Evolutionary conservation across 495 filamentous ascomycete species (phyloP), one percentile per base, ranked within the genome.

Genomic region (Tricharina praecox): DNA sequence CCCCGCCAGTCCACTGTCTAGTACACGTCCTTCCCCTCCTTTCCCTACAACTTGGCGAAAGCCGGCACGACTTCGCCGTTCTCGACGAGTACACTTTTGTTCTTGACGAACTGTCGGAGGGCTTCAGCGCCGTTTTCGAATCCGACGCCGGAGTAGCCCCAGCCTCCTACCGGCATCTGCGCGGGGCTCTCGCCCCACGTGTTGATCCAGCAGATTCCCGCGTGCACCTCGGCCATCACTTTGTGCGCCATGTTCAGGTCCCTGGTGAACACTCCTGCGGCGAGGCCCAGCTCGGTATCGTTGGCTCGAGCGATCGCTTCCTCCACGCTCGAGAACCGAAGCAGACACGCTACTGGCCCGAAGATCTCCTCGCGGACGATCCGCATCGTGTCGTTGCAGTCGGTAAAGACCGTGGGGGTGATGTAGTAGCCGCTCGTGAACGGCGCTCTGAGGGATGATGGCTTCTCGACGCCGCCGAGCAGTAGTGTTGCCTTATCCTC

Each of bases 251-350:
- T 64, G 47, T 80, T 77, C 50, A 92, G 58, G 53, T 93, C 73
- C 61, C 75, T 75, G 2, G 85, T 92, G 63, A 95, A 95, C 38
- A 96, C 78, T n/a, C 84, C 82, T 2, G 83, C 77, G 3, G 76
- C 76, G 4, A 93, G 77, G 20, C 87, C 87, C 33, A 92, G 75
- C 50, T 79, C 73, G 24, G 86, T 92, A 52, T 79, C 67, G 64
- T 94, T 96, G 13, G 88, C 86, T 35, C 88, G 71, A 39, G 61
- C 54, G 43, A 94, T 65, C 5, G 79, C 83, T 64, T 87, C 80
- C 48, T 79, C 77, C 28, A 84, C 70, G 11, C 66, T 70, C 5
- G 74, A 65, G 56, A 85, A 88, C 32, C 73, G 63, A 18, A 85
- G 63, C 40, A 87, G 75, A 19, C 73, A 72, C 68, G 87, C 76